Conservation (phyloP, 2,329 filamentous ascomycete species). For the Magnaporthiopsis rhizophila region DNA sequence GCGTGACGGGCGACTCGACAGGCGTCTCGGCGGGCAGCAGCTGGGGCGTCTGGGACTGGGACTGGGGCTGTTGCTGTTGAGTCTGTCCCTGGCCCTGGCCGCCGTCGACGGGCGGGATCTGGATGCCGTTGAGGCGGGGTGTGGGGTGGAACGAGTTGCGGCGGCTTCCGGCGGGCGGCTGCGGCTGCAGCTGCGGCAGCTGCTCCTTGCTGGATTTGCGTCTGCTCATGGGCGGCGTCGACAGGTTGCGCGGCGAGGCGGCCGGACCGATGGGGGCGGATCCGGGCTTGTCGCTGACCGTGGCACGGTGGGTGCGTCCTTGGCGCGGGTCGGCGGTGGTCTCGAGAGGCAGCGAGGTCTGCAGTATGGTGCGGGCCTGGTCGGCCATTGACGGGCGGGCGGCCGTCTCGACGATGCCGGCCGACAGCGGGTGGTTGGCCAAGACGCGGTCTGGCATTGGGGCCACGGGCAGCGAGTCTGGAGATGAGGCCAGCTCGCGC, state of each 20-base stretch:
- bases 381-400: conserved; percentile 24
- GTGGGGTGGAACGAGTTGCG: conserved; percentile 43
- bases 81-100: conserved; percentile 13
- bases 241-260: conserved; percentile 32
- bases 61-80: conserved; percentile 8
- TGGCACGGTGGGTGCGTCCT: conserved; percentile 3
- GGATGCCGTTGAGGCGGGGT: conserved; percentile 16
- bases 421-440: conserved; percentile 28
- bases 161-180: conserved; percentile 27
- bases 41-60: conserved; percentile 15
- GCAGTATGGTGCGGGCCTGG: conserved; percentile 19
- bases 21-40: background rate
- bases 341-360: conserved; percentile 20
- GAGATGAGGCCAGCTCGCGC: conserved; percentile 46
- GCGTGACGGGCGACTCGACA: conserved; percentile 39
- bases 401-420: conserved; percentile 25
- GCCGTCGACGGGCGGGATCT: conserved; percentile 17
- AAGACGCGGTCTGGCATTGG: conserved; percentile 29
- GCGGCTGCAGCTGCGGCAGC: conserved; percentile 15
- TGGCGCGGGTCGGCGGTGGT: conserved; percentile 17
- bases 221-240: conserved; percentile 43
- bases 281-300: conserved; percentile 14
- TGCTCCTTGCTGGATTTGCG: conserved; percentile 24
- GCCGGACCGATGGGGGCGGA: conserved; percentile 9
- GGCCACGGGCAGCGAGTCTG: conserved; percentile 50